phyloP scores from a whole-genome alignment of 345 rosid genomes.

The Garcia nutans region DNA sequence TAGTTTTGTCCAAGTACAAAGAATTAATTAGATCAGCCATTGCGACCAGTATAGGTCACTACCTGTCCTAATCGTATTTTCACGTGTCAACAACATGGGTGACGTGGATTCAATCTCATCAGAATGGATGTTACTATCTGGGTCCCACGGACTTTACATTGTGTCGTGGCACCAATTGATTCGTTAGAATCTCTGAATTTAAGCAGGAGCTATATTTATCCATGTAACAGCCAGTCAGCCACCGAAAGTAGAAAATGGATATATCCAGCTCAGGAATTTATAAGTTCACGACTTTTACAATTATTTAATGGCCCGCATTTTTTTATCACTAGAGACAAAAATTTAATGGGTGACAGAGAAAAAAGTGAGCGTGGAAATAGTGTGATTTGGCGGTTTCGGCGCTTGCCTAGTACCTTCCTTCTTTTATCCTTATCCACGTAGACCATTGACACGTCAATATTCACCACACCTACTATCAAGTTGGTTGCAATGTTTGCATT shows the following conservation, averaged over 20 bases:
- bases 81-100: background rate
- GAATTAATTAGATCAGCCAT: slow-evolving; percentile 7
- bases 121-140: background rate
- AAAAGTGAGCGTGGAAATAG: slow-evolving; percentile 8
- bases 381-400: slow-evolving; percentile 9
- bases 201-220: background rate
- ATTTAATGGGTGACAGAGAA: background rate
- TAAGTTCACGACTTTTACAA: background rate
- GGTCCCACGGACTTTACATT: background rate
- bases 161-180: slow-evolving; percentile 1
- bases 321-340: background rate
- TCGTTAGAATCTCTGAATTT: background rate
- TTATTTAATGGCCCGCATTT: background rate
- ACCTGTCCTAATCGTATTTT: background rate
- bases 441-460: slow-evolving; percentile 2
- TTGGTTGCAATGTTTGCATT: background rate
- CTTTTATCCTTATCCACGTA: slow-evolving; percentile 24
- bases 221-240: background rate
- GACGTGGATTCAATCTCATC: slow-evolving; percentile 10
- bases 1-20: background rate
- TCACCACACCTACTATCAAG: background rate
- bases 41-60: slow-evolving; percentile 6
- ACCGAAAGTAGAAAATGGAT: slow-evolving; percentile 24
- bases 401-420: slow-evolving; percentile 24
- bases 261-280: slow-evolving; percentile 15